Percentiles rank a stretch among this genome's conserved stretches.
phyloP scores from a whole-genome alignment of 495 filamentous ascomycete genomes.

The Thermothielavioides terrestris region DNA sequence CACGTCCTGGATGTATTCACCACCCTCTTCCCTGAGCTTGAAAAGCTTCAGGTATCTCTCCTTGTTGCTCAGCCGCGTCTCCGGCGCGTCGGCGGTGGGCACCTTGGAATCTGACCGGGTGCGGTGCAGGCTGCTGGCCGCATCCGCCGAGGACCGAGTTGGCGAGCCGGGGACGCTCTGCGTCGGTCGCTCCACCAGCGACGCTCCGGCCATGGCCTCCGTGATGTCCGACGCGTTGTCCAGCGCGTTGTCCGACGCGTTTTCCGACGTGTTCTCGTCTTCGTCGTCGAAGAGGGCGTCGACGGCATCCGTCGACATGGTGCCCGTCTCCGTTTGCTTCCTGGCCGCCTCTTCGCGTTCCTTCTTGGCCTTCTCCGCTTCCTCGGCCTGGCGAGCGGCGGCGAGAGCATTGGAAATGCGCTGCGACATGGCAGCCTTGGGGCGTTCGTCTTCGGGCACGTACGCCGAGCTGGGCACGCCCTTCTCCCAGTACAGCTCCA shows the following conservation, averaged over 20 bases:
- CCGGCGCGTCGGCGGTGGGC: constrained; percentile 58
- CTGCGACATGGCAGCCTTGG: constrained; percentile 61
- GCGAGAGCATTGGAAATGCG: constrained; percentile 64
- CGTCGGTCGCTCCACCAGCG: constrained; percentile 75
- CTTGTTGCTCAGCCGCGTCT: constrained; percentile 79
- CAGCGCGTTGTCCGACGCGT: no score
- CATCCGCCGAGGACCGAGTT: constrained; percentile 61
- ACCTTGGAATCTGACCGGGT: constrained; percentile 90
- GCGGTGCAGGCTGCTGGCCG: constrained; percentile 66
- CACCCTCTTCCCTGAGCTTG: constrained; percentile 80
- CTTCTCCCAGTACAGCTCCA: constrained; percentile 99
- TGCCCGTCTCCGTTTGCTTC: constrained; percentile 86
- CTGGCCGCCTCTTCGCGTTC: constrained; percentile 81
- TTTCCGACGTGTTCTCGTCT: constrained; percentile 44
- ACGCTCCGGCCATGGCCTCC: constrained; percentile 77
- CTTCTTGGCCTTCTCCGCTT: constrained; percentile 64
- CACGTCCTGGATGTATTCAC: constrained; percentile 96
- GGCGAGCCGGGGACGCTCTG: constrained; percentile 95
- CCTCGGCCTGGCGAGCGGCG: constrained; percentile 70
- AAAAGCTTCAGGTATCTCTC: constrained; percentile 93
- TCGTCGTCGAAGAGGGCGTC: constrained; percentile 93
- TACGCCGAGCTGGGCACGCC: constrained; percentile 93
- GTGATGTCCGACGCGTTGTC: constrained; percentile 77
- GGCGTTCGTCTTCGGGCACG: constrained; percentile 92
- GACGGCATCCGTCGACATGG: constrained; percentile 79